Conservation (phyloP, 1,284 basidiomycete genomes). For the Leccinum fuscescens region DNA sequence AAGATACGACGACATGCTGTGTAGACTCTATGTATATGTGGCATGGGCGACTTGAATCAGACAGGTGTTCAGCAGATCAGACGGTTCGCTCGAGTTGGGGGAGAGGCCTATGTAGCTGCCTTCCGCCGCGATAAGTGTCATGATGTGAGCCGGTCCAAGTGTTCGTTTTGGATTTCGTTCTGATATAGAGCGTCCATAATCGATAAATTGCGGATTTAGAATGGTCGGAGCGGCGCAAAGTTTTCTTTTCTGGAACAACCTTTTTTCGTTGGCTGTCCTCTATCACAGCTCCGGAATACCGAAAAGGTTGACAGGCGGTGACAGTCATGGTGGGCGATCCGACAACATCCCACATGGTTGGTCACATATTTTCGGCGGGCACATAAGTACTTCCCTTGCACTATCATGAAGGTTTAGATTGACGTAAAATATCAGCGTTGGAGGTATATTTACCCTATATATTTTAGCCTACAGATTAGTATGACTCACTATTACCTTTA, state of each 20-base stretch:
- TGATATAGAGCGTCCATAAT: not conserved
- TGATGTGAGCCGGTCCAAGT: not conserved
- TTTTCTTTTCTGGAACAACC: not conserved
- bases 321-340: not conserved
- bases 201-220: not conserved
- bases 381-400: not conserved
- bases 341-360: not conserved
- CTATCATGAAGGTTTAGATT: not conserved
- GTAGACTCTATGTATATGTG: too few relatives aligned
- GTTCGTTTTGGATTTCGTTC: not conserved
- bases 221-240: not conserved
- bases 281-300: not conserved
- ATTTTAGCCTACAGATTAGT: too few relatives aligned
- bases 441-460: not conserved
- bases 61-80: too few relatives aligned
- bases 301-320: not conserved
- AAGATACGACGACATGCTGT: too few relatives aligned
- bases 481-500: too few relatives aligned
- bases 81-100: too few relatives aligned
- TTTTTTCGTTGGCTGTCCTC: not conserved
- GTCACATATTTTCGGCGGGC: not conserved
- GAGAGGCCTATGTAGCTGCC: too few relatives aligned
- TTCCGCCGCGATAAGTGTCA: not conserved
- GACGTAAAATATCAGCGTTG: not conserved
- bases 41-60: too few relatives aligned